A percentile compares a stretch with the other conserved stretches of the same genome.
phyloP scores from a whole-genome alignment of 495 filamentous ascomycete species.

The Tirmania nivea region DNA sequence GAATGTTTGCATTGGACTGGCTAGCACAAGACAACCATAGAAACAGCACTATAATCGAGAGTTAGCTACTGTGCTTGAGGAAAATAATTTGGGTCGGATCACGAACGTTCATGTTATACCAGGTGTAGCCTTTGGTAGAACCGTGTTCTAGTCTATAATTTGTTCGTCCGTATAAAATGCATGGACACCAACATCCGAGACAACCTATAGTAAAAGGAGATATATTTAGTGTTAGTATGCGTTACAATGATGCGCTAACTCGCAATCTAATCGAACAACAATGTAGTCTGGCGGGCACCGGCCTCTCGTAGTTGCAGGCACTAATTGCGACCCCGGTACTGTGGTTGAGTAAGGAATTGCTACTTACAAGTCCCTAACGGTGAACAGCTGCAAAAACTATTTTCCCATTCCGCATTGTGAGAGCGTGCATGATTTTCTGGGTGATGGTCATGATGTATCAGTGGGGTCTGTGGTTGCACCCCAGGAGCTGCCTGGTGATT shows the following conservation, averaged over 20 bases:
- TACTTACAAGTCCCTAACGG: background rate
- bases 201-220: slow-evolving; percentile 4
- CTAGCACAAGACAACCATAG: slow-evolving; percentile 21
- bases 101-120: slow-evolving; percentile 25
- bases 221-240: background rate
- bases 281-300: no score
- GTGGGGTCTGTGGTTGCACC: background rate
- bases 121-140: slow-evolving; percentile 23
- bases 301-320: no score
- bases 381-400: background rate
- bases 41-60: slow-evolving; percentile 1
- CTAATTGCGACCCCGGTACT: no score
- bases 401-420: background rate
- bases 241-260: no score
- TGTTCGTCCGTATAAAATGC: slow-evolving; percentile 28
- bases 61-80: background rate
- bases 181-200: slow-evolving; percentile 22
- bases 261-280: no score
- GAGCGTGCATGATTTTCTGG: background rate
- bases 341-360: no score
- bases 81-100: background rate
- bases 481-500: background rate
- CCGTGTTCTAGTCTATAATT: slow-evolving; percentile 24
- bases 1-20: slow-evolving; percentile 20
- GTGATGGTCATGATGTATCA: background rate